phyloP scores from a whole-genome alignment of 352 stramenopile species.

The Phytophthora foliorum region DNA sequence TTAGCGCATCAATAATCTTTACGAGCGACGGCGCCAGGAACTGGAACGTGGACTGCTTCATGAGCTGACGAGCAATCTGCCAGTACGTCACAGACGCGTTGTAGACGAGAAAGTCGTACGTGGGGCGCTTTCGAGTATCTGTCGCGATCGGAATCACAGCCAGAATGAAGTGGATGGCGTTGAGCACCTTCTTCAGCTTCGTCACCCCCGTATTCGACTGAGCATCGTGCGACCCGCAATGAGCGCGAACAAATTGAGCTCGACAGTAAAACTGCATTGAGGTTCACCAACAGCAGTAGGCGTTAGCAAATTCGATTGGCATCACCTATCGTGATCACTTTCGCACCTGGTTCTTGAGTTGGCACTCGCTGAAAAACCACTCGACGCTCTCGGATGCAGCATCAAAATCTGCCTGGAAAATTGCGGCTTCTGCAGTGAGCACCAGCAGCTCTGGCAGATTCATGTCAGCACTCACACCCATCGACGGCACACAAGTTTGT shows the following conservation, averaged over 20 bases:
- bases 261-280: conserved; percentile 87
- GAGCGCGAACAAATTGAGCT: conserved; percentile 83
- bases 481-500: conserved; percentile 51
- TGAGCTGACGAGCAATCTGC: conserved; percentile 84
- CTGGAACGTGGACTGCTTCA: conserved; percentile 83
- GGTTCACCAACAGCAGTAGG: not conserved
- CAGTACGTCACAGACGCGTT: conserved; percentile 92
- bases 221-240: conserved; percentile 61
- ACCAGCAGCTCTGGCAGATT: conserved; percentile 81
- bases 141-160: conserved; percentile 79
- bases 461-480: conserved; percentile 31
- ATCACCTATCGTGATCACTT: not conserved
- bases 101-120: conserved; percentile 94
- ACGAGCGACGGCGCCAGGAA: conserved; percentile 75
- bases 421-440: conserved; percentile 74
- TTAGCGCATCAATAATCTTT: conserved; percentile 77
- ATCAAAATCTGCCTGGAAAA: conserved; percentile 75
- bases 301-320: not conserved
- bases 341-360: conserved; percentile 81
- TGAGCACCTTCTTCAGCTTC: conserved; percentile 62
- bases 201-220: conserved; percentile 45
- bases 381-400: conserved; percentile 58
- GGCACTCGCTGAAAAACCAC: conserved; percentile 79
- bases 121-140: conserved; percentile 60
- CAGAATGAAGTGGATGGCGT: conserved; percentile 83